phyloP scores from a whole-genome alignment of 139 green algal species.

The Closterium sp. region DNA sequence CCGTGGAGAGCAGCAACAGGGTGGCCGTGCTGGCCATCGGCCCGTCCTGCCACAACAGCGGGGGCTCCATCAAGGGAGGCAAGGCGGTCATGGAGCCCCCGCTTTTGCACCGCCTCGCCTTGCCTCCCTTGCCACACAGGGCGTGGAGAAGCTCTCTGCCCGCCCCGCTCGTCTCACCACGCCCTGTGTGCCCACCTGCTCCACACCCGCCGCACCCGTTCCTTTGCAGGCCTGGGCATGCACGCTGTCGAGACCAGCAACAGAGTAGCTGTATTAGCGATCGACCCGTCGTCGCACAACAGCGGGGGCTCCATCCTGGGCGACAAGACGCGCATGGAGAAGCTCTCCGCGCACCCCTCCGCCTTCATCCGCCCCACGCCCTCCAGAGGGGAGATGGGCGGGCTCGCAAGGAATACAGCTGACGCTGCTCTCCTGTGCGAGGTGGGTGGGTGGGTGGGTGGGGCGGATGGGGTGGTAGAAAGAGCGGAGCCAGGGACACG shows the following conservation, averaged over 20 bases:
- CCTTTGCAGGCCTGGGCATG: conserved; percentile 23
- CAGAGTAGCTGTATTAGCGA: conserved; percentile 64
- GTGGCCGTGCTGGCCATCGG: conserved; percentile 67
- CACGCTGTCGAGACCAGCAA: conserved; percentile 41
- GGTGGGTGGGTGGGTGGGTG: conserved; percentile 28
- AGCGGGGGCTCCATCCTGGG: conserved; percentile 64
- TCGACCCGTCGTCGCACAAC: conserved; percentile 61
- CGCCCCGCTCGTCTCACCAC: too few relatives aligned
- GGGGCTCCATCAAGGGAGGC: conserved; percentile 62
- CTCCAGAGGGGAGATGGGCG: conserved; percentile 60
- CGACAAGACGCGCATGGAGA: conserved; percentile 71
- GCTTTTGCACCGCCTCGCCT: too few relatives aligned
- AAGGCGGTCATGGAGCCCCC: conserved; percentile 64
- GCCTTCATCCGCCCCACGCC: conserved; percentile 66
- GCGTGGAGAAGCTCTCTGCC: too few relatives aligned
- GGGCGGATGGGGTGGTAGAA: not conserved
- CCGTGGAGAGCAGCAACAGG: conserved; percentile 38
- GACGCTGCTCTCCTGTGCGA: conserved; percentile 65
- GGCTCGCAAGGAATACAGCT: conserved; percentile 61
- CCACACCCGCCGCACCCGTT: not conserved
- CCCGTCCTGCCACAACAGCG: conserved; percentile 53
- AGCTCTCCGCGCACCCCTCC: conserved; percentile 39
- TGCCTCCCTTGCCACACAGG: too few relatives aligned
- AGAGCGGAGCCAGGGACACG: too few relatives aligned
- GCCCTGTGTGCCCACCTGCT: too few relatives aligned